Conservation (phyloP, 148 eudicot genomes). For the Rhododendron griersonianum region DNA sequence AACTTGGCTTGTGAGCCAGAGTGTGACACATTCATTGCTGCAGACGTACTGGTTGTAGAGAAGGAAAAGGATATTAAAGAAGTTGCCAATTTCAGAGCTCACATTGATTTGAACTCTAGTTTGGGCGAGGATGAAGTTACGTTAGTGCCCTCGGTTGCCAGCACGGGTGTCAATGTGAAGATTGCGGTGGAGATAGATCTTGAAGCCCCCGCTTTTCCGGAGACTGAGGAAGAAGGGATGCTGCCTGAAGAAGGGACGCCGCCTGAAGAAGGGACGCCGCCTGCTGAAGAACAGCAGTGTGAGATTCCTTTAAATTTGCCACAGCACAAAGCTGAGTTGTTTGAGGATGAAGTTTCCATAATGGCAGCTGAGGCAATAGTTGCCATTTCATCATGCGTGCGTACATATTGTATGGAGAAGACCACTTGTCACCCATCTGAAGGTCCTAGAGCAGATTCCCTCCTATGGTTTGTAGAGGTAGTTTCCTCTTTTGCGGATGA, state of each 20-base stretch:
- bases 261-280: slow-evolving; percentile 16
- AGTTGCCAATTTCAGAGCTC: slow-evolving; percentile 26
- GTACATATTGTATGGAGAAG: slow-evolving; percentile 11
- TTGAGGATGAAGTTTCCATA: slow-evolving; percentile 24
- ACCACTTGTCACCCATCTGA: slow-evolving; percentile 13
- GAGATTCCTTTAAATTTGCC: slow-evolving; percentile 9
- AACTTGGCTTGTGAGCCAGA: slow-evolving; percentile 46
- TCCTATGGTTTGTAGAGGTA: slow-evolving; percentile 55
- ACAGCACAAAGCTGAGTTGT: slow-evolving; percentile 6
- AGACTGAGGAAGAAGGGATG: slow-evolving; percentile 30
- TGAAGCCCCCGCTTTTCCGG: slow-evolving; percentile 35
- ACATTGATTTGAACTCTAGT: slow-evolving; percentile 72
- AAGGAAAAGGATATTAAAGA: slow-evolving; percentile 25
- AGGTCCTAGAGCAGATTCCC: slow-evolving; percentile 33
- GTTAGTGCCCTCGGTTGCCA: slow-evolving; percentile 28
- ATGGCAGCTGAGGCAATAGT: slow-evolving; percentile 69
- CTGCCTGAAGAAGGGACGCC: neutral
- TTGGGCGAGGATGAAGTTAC: slow-evolving; percentile 50
- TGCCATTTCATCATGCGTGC: slow-evolving; percentile 44
- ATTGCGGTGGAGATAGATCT: slow-evolving; percentile 38
- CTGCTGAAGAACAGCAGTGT: slow-evolving; percentile 23
- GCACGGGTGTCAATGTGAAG: slow-evolving; percentile 29
- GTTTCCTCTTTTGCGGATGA: slow-evolving; percentile 35
- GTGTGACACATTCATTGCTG: slow-evolving; percentile 11
- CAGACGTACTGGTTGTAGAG: slow-evolving; percentile 26